Conservation (phyloP, 2,329 filamentous ascomycete genomes). For the Gnomoniopsis smithogilvyi region DNA sequence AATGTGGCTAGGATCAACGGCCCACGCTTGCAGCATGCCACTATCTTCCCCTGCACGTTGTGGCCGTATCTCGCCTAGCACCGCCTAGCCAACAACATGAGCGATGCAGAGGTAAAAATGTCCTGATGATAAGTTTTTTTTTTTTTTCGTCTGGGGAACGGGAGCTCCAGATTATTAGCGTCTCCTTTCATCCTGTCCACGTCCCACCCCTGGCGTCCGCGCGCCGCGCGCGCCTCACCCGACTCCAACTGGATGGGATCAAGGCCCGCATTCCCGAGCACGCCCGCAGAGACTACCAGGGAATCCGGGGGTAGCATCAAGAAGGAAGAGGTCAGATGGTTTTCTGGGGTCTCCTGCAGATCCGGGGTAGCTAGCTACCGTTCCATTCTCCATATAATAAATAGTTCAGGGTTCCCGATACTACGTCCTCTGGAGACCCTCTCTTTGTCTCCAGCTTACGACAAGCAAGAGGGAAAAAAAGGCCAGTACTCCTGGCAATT, state of each 20-base stretch:
- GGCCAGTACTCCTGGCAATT: neutral
- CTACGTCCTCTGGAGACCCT: neutral
- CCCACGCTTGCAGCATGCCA: too few species aligned
- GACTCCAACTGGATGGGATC: constrained; percentile 15
- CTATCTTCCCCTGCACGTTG: too few species aligned
- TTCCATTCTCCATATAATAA: constrained; percentile 11
- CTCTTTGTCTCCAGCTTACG: neutral
- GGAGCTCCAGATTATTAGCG: too few species aligned
- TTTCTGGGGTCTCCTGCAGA: neutral
- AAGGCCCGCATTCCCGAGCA: constrained; percentile 15
- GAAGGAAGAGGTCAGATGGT: constrained; percentile 6
- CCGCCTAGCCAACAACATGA: too few species aligned
- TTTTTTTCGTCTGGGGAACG: too few species aligned
- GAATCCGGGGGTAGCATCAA: constrained; percentile 15
- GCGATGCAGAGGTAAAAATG: too few species aligned
- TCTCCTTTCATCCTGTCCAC: too few species aligned
- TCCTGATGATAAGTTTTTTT: too few species aligned
- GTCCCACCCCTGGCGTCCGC: neutral
- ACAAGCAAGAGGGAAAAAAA: neutral
- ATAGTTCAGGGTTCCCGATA: neutral
- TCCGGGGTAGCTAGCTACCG: neutral
- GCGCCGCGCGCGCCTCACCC: neutral
- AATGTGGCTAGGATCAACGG: too few species aligned
- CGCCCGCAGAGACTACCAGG: neutral
- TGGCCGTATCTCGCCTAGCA: too few species aligned